Evolutionary conservation across 2,329 filamentous ascomycete species (phyloP), one percentile per base, ranked within the genome.

Genomic region (Scolecobasidium constrictum): DNA sequence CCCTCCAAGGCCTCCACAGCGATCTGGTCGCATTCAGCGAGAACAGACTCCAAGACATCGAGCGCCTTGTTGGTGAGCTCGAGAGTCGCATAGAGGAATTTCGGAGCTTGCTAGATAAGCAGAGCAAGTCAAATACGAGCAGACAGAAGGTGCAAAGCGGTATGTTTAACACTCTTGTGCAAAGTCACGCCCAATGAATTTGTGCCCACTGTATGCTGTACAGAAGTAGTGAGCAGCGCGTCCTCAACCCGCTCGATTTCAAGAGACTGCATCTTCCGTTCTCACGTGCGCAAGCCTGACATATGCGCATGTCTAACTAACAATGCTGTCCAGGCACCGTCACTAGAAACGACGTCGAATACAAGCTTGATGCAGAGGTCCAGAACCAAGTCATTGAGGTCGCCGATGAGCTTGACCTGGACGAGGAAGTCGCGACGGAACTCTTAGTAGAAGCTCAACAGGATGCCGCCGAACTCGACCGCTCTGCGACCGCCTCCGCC

Each of bases 351-450:
- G 81, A 79, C 48, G 73, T 77, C 23, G 77, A 88, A 54, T 96
- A 86, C 61, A 68, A 73, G 17, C 69, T 98, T 65, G 95, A 94
- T 62, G 75, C 84, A 44, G 80, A 86, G 48, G 96, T 98, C 62
- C 79, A 90, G 56, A 82, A 94, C 60, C 78, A 82, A 51, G 77
- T 80, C 18, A 70, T 94, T 22, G 77, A 86, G 53, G 71, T 98
- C 28, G 84, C 90, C 43, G 88, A 96, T 60, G 85, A 86, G 52
- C 71, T 95, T 48, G 81, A 94, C 54, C 71, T 98, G 41, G 88
- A 98, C 63, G 93, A 98, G 62, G 59, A 94, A 45, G 77, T 92
- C 53, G 83, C 90, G 15, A 84, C 86, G 7, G 73, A 75, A 50
- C 74, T 92, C 39, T 77, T 94, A 45, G 67, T 93, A 40, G 78